Evolutionary conservation across 768 basidiomycete species (phyloP), one percentile per base, ranked within the genome.

Genomic region (Chalciporus pseudorubinellus): DNA sequence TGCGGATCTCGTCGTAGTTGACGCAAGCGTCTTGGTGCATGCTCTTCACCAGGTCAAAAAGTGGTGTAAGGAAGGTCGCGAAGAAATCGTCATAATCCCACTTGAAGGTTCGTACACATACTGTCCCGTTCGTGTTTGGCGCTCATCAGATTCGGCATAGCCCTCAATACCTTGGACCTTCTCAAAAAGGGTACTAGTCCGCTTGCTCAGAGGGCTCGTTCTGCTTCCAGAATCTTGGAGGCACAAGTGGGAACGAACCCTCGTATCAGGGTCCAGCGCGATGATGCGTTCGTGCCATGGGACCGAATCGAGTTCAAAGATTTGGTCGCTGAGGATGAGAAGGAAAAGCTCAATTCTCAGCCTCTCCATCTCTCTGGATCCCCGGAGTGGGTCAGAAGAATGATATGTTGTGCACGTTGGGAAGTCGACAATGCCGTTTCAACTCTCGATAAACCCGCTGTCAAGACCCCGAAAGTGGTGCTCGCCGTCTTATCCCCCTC

Each of bases 171-270:
- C 0, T 78, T 97, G 3, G 94, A 97, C 64, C 73, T 95, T 2
- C 80, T 95, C 62, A 97, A 97, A 79, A 97, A 95, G 65, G 93
- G 93, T 1, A 83, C 85, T 0, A 87, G 78, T 22, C 71, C 81
- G 0, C 77, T 92, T 11, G 91, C 93, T 0, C 82, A 89, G 63
- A 83, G 85, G 22, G 93, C 93, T 2, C 87, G 94, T 19, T 77
- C 86, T 0, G 94, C 93, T 12, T 92, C 93, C 11, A 85, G 94
- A 20, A 84, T 92, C 46, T 79, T 97, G 39, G 94, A 97, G 67
- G 84, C 85, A 1, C 87, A 91, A 68, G 89, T 93, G 34, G 91
- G 91, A 28, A 78, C 82, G 20, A 92, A 92, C 62, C 78, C 84
- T 4, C 85, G 89, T 53, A 89, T 92, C 47, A 78, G 83, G 9